Conservation (phyloP, 2,329 filamentous ascomycete genomes). For the Tolypocladium nubicola region DNA sequence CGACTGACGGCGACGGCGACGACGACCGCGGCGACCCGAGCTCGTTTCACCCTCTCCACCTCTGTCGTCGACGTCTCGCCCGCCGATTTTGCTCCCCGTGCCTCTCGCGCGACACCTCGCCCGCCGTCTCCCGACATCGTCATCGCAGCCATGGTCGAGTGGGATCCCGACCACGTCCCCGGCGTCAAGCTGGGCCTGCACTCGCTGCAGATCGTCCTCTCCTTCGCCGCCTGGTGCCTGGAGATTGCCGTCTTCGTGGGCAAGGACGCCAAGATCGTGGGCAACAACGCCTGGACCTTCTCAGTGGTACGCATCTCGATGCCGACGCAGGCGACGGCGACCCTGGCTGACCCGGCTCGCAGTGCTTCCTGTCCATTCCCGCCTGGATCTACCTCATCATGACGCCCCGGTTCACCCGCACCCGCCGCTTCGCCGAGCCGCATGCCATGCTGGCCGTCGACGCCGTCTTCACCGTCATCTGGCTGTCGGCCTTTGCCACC, state of each 20-base stretch:
- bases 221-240: conserved; percentile 45
- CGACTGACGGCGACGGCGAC: not conserved
- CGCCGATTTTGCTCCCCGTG: not conserved
- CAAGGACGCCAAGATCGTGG: conserved; percentile 37
- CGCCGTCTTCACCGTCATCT: conserved; percentile 46
- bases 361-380: conserved; percentile 56
- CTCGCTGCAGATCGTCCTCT: conserved; percentile 41
- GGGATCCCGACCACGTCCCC: conserved; percentile 44
- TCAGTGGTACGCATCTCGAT: conserved; percentile 40
- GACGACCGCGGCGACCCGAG: not conserved
- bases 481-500: conserved; percentile 56
- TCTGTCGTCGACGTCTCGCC: not conserved
- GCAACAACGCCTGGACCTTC: conserved; percentile 53
- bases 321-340: not conserved
- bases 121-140: not conserved
- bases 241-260: conserved; percentile 49
- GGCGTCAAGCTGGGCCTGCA: conserved; percentile 48
- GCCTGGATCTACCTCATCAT: conserved; percentile 56
- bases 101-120: not conserved
- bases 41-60: not conserved
- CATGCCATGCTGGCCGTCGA: conserved; percentile 52
- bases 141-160: conserved; percentile 29
- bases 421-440: conserved; percentile 50
- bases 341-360: conserved; percentile 2
- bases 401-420: conserved; percentile 52